A percentile compares a stretch with the other conserved stretches of the same genome.
These are phyloP conservation scores for Candida mesenterica DNA, from an alignment of 1,139 yeast species.

Conservation along the genomic window DNA sequence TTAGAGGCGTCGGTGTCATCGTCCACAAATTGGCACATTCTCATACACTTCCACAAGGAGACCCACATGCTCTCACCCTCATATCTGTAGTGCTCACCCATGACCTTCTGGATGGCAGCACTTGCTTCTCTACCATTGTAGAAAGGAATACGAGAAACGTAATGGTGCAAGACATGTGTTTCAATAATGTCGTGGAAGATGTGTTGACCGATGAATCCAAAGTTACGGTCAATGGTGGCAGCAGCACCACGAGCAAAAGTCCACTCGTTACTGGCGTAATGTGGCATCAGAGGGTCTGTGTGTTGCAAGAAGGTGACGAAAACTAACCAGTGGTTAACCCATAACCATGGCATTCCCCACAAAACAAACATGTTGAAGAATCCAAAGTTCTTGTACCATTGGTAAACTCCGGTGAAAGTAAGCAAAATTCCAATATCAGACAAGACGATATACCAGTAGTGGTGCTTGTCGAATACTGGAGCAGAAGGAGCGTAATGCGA, in stretches of 20 bases:
- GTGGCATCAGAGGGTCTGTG: slow-evolving; percentile 58
- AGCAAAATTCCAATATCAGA: slow-evolving; percentile 55
- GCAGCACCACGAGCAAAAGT: slow-evolving; percentile 68
- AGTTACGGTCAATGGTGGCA: slow-evolving; percentile 61
- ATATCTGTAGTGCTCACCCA: slow-evolving; percentile 57
- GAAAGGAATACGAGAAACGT: slow-evolving; percentile 60
- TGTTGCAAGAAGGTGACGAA: slow-evolving; percentile 62
- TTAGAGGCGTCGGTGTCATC: slow-evolving; percentile 40
- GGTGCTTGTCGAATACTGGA: slow-evolving; percentile 53
- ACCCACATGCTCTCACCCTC: slow-evolving; percentile 58
- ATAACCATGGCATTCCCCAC: slow-evolving; percentile 56
- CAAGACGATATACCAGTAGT: slow-evolving; percentile 53
- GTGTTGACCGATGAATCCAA: slow-evolving; percentile 57
- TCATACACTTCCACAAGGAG: slow-evolving; percentile 53
- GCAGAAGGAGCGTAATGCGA: slow-evolving; percentile 54
- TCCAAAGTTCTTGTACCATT: slow-evolving; percentile 50
- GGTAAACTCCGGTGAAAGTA: slow-evolving; percentile 39
- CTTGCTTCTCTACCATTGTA: slow-evolving; percentile 62
- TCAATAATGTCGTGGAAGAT: slow-evolving; percentile 65
- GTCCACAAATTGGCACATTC: slow-evolving; percentile 60
- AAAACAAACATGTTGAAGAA: slow-evolving; percentile 46
- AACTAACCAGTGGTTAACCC: slow-evolving; percentile 64
- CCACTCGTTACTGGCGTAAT: slow-evolving; percentile 57
- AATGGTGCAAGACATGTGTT: slow-evolving; percentile 64
- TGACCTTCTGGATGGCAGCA: slow-evolving; percentile 55